phyloP scores from a whole-genome alignment of 768 basidiomycete genomes.

The Lentinula guzmanii region DNA sequence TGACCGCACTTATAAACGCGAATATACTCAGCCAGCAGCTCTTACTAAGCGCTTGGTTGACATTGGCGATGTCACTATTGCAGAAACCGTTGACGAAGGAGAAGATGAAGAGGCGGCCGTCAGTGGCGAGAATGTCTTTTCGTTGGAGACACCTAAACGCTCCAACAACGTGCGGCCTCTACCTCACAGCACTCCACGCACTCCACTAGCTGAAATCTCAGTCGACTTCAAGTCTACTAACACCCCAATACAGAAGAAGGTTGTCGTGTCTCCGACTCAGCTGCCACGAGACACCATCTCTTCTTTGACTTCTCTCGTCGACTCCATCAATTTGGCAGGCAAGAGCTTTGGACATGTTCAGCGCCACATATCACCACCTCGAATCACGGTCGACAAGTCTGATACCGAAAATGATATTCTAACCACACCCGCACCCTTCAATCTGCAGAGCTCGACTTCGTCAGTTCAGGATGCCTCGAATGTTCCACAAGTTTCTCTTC shows the following conservation, averaged over 20 bases:
- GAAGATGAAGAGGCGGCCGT: slow-evolving; percentile 18
- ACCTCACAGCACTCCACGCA: slow-evolving; percentile 1
- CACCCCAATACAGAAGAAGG: slow-evolving; percentile 16
- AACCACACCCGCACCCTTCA: slow-evolving; percentile 6
- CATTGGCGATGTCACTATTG: slow-evolving; percentile 42
- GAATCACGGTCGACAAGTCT: neutral
- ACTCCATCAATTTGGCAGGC: slow-evolving; percentile 16
- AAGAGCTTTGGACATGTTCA: slow-evolving; percentile 10
- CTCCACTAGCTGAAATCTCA: slow-evolving; percentile 6
- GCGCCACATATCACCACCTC: neutral
- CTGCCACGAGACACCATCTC: slow-evolving; percentile 6
- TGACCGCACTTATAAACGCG: slow-evolving; percentile 20
- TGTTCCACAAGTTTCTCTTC: slow-evolving; percentile 6
- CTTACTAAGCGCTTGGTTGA: slow-evolving; percentile 40
- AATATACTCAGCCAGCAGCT: slow-evolving; percentile 18
- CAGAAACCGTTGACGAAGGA: slow-evolving; percentile 22
- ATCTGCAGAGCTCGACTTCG: slow-evolving; percentile 12
- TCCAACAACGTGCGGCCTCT: neutral
- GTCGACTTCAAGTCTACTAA: neutral
- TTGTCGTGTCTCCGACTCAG: slow-evolving; percentile 10
- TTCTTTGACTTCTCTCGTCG: slow-evolving; percentile 12
- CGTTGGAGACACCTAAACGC: slow-evolving; percentile 12
- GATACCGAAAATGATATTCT: neutral
- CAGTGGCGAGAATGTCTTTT: slow-evolving; percentile 25
- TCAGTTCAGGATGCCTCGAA: slow-evolving; percentile 5